These are phyloP conservation scores for Candida endomychidarum DNA, from an alignment of 805 yeast genomes.

Conservation along the genomic window DNA sequence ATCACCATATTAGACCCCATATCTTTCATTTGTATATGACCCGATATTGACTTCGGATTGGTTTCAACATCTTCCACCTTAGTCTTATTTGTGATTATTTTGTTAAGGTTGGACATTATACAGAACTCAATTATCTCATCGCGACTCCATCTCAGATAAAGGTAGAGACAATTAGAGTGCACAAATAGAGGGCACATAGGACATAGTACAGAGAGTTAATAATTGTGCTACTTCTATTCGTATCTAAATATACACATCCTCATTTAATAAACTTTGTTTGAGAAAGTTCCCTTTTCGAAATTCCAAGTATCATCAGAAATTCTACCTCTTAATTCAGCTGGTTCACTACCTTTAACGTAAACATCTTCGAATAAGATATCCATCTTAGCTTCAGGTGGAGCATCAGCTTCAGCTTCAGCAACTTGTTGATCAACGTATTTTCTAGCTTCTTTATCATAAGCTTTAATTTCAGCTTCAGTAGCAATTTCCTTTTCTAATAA, in stretches of 20 bases:
- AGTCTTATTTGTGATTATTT: slow-evolving; percentile 25
- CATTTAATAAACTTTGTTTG: slow-evolving; percentile 44
- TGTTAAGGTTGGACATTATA: slow-evolving; percentile 21
- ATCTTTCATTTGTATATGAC: slow-evolving; percentile 63
- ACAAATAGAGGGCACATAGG: too few species aligned
- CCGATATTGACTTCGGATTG: slow-evolving; percentile 71
- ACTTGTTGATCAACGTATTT: slow-evolving; percentile 93
- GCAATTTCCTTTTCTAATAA: slow-evolving; percentile 82
- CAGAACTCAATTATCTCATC: slow-evolving; percentile 5
- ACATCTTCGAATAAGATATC: slow-evolving; percentile 95
- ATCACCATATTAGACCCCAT: slow-evolving; percentile 49
- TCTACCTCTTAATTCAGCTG: slow-evolving; percentile 93
- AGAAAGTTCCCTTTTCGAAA: slow-evolving; percentile 53
- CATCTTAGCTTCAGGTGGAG: slow-evolving; percentile 95
- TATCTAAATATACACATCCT: too few species aligned
- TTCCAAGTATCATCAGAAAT: slow-evolving; percentile 94
- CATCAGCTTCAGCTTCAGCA: slow-evolving; percentile 87
- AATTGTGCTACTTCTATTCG: too few species aligned
- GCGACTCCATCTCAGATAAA: neutral
- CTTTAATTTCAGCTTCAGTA: slow-evolving; percentile 90
- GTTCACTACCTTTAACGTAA: slow-evolving; percentile 91
- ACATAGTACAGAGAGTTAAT: too few species aligned
- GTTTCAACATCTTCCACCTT: slow-evolving; percentile 46
- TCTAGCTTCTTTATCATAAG: slow-evolving; percentile 95
- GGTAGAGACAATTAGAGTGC: too few species aligned